Evolutionary conservation across 2,329 filamentous ascomycete species (phyloP), one percentile per base, ranked within the genome.

Genomic region (Penicillium sp.): DNA sequence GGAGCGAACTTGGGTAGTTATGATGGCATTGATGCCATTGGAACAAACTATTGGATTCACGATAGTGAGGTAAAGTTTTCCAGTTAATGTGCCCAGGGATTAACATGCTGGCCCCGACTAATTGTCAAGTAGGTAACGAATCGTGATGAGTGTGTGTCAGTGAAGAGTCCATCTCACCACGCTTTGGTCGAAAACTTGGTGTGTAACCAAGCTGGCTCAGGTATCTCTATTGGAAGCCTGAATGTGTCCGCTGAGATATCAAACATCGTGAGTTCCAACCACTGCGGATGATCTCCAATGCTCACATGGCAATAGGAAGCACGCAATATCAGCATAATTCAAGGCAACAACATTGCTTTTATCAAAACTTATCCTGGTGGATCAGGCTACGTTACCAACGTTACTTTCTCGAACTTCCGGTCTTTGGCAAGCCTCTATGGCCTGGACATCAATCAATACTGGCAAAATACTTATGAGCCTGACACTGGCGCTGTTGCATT

Each of bases 301-400:
- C 45, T 48, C 21, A 49, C 7, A 37, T 37, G 1, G 26, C 9
- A 35, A 8, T n/a, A 70, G 69, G 65, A 63, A 48, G 69, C 68
- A 10, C 63, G 66, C 14, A 75, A 76, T 39, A 75, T 76, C 37
- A 70, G 66, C 43, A 70, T 73, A 21, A 70, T 72, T 16, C 66
- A 81, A 51, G 72, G 70, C 4, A 75, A 70, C 48, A 70, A 75
- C 45, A 73, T 76, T 26, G 62, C 69, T 16, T 74, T 76, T 52
- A 76, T 75, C 61, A 76, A 76, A 55, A 75, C 74, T 10, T 76
- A 70, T 55, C 73, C 73, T 0, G 74, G 73, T 4, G 73, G 74
- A 14, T 72, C 69, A 0, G 73, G 73, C 24, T 75, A 73, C 48
- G 72, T 75, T 19, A 71, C 64, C 24, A 69, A 76, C 50, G 61